Conservation (phyloP, 148 eudicot genomes). For the Cornus suecica region DNA sequence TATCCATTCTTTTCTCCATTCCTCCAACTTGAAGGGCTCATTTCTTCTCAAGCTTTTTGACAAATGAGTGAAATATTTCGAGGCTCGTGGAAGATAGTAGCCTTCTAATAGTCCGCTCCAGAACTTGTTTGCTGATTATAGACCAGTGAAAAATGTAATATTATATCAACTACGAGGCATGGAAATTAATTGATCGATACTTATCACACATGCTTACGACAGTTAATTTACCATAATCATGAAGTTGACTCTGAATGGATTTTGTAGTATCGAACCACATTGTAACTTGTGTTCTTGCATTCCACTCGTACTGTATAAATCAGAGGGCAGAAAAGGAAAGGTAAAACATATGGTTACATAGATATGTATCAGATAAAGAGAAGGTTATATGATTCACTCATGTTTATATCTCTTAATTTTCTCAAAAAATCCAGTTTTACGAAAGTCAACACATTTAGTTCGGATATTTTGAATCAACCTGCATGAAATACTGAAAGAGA, state of each 20-base stretch:
- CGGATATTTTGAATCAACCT: not conserved
- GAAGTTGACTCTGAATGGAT: conserved; percentile 81
- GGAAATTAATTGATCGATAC: not conserved
- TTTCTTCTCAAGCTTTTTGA: conserved; percentile 46
- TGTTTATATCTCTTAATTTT: too few relatives aligned
- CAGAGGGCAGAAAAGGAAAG: not conserved
- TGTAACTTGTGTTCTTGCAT: conserved; percentile 92
- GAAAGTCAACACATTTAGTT: not conserved
- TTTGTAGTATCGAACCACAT: conserved; percentile 90
- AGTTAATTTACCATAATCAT: conserved; percentile 81
- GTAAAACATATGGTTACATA: too few relatives aligned
- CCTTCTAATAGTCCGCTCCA: conserved; percentile 89
- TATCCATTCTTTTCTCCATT: conserved; percentile 94
- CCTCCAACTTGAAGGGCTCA: conserved; percentile 50
- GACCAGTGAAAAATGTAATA: not conserved
- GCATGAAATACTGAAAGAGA: not conserved
- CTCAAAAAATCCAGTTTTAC: conserved; percentile 7
- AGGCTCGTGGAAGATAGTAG: conserved; percentile 94
- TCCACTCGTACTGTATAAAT: conserved; percentile 86
- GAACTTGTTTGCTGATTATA: conserved; percentile 72
- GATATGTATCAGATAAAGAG: too few relatives aligned
- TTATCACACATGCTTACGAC: not conserved
- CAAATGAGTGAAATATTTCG: conserved; percentile 62
- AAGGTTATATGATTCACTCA: too few relatives aligned
- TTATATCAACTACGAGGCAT: not conserved